Evolutionary conservation across 345 rosid species (phyloP), one percentile per base, ranked within the genome.

Genomic region (Citrus glauca): DNA sequence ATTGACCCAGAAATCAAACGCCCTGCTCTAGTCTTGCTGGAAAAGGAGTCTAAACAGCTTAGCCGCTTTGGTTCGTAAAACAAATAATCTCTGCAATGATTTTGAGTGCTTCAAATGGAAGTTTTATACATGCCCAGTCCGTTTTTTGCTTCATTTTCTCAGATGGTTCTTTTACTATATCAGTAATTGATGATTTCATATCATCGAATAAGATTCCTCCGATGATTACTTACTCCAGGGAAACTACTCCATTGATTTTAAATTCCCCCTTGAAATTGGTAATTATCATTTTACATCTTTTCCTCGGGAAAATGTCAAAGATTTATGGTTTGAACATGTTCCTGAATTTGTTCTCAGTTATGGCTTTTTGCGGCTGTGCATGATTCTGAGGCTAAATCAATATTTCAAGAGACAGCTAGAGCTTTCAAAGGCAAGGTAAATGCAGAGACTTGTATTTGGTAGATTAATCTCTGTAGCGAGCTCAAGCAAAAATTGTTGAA

Each of bases 341-440:
- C 56, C 4, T 30, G 20, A 30, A 53, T 19, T 32, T 32, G 62
- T 55, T 71, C 62, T 71, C 74, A 71, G 63, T 53, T 32, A 71
- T 71, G 74, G 74, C 74, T 71, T 53, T 53, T 22, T 5, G 45
- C 24, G 42, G 42, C n/a, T 4, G 20, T 7, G 5, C 74, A 53
- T 30, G 74, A 53, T 71, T 20, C 45, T 22, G 37, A 53, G 35
- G 74, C 56, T 55, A 71, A 32, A 55, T 55, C 64, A 20, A 11
- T 32, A 22, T 71, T 71, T 55, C 64, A 32, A 55, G 45, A 71
- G 48, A 62, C 37, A 55, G 75, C 75, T 24, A 55, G 56, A 71
- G 63, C 10, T 71, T 71, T 32, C 75, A 55, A 55, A 71, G 75
- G 63, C 13, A 71, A 71, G 75, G 75, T 71, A 71, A 71, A 42